phyloP scores from a whole-genome alignment of 768 basidiomycete species.

The Asterophora parasitica region DNA sequence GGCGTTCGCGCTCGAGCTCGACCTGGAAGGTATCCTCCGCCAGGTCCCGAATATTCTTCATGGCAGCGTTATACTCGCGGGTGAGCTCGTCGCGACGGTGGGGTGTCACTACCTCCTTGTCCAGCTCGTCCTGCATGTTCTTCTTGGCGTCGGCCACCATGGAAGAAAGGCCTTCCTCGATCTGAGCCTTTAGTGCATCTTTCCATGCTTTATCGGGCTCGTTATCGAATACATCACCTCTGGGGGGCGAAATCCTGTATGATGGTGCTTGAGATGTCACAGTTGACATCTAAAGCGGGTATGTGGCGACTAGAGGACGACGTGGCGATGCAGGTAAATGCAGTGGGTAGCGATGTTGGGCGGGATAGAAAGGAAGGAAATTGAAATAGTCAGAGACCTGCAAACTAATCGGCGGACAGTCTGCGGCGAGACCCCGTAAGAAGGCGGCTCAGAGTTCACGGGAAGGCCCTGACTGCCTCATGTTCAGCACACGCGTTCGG shows the following conservation, averaged over 20 bases:
- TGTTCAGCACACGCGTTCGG: slow-evolving; percentile 49
- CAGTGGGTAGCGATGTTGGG: slow-evolving; percentile 13
- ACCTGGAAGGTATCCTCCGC: slow-evolving; percentile 42
- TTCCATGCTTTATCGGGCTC: slow-evolving; percentile 61
- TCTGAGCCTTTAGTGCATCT: slow-evolving; percentile 35
- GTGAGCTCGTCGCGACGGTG: slow-evolving; percentile 30
- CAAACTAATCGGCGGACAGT: slow-evolving; percentile 21
- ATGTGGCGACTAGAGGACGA: slow-evolving; percentile 2
- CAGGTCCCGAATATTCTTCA: slow-evolving; percentile 39
- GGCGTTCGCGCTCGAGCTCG: slow-evolving; percentile 43
- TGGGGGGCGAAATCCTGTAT: slow-evolving; percentile 16
- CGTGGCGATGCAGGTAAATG: slow-evolving; percentile 10
- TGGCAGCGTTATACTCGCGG: slow-evolving; percentile 33
- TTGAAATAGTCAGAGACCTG: slow-evolving; percentile 11
- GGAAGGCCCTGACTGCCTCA: slow-evolving; percentile 49
- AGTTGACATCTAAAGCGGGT: slow-evolving; percentile 32
- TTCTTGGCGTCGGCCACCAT: slow-evolving; percentile 62
- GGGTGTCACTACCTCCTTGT: slow-evolving; percentile 31
- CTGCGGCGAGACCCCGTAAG: slow-evolving; percentile 17
- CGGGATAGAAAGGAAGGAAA: slow-evolving; percentile 4
- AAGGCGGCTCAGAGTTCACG: slow-evolving; percentile 25
- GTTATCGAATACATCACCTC: slow-evolving; percentile 27
- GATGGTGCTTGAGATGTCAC: slow-evolving; percentile 24
- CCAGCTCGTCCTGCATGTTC: slow-evolving; percentile 48
- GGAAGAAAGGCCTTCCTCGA: slow-evolving; percentile 38